These are phyloP conservation scores for Carex kokanica DNA, from an alignment of 176 grass and related monocot species.

Conservation along the genomic window DNA sequence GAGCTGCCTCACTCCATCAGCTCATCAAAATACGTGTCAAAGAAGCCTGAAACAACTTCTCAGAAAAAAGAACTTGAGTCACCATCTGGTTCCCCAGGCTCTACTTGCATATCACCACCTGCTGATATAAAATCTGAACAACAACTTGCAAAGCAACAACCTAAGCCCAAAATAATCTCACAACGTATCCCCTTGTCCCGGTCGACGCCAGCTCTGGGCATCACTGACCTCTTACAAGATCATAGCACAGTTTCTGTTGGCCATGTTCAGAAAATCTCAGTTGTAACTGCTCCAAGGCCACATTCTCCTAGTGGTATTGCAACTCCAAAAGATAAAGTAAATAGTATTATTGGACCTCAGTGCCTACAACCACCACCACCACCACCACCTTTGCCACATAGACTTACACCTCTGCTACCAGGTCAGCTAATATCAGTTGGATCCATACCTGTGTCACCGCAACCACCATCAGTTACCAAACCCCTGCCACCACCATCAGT, in stretches of 20 bases:
- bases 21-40: neutral
- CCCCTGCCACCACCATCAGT: slow-evolving; percentile 3
- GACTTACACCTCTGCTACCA: slow-evolving; percentile 7
- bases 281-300: slow-evolving; percentile 29
- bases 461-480: slow-evolving; percentile 2
- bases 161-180: slow-evolving; percentile 44
- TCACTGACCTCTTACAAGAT: slow-evolving; percentile 68
- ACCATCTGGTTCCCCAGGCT: neutral
- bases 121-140: slow-evolving; percentile 5
- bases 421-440: slow-evolving; percentile 31
- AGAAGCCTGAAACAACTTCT: neutral
- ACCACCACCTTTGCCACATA: slow-evolving; percentile 9
- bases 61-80: neutral
- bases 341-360: slow-evolving; percentile 37
- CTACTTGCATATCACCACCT: slow-evolving; percentile 8
- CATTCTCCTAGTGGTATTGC: slow-evolving; percentile 7
- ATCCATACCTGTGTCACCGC: neutral
- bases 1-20: neutral
- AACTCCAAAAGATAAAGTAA: slow-evolving; percentile 18
- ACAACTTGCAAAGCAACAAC: slow-evolving; percentile 11
- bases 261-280: slow-evolving; percentile 27
- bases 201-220: slow-evolving; percentile 67
- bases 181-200: slow-evolving; percentile 51
- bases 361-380: slow-evolving; percentile 14
- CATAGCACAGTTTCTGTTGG: slow-evolving; percentile 33